These are phyloP conservation scores for Phytophthora capsici DNA, from an alignment of 352 stramenopile genomes.

Conservation along the genomic window DNA sequence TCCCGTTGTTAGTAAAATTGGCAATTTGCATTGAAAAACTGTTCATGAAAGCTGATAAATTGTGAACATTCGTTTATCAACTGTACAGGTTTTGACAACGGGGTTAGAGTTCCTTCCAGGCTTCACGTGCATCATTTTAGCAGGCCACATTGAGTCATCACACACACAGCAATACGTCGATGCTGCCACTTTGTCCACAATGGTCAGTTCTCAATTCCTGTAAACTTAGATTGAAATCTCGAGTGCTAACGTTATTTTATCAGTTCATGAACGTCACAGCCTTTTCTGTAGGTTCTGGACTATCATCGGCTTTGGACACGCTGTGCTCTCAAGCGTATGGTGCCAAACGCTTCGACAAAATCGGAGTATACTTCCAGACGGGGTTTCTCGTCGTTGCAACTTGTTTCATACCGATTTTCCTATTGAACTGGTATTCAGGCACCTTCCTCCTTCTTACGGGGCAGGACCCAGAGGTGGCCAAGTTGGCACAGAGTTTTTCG, in stretches of 20 bases:
- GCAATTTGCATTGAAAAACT: background rate
- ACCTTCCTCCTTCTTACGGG: conserved; percentile 46
- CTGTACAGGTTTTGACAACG: conserved; percentile 44
- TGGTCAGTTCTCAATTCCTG: conserved; percentile 43
- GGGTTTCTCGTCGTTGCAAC: conserved; percentile 58
- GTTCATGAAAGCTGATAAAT: background rate
- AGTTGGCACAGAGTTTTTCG: conserved; percentile 62
- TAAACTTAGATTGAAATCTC: background rate
- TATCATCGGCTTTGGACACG: conserved; percentile 80
- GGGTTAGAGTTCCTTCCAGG: conserved; percentile 53
- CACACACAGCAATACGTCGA: conserved; percentile 70
- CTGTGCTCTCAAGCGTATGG: conserved; percentile 74
- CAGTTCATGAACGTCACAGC: conserved; percentile 79
- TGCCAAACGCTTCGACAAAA: conserved; percentile 60
- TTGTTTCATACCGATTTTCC: conserved; percentile 53
- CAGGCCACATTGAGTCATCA: conserved; percentile 63
- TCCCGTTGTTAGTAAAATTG: conserved; percentile 37
- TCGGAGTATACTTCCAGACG: conserved; percentile 83
- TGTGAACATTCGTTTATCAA: background rate
- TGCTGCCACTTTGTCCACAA: conserved; percentile 68
- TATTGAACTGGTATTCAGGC: conserved; percentile 66
- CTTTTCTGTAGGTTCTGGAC: conserved; percentile 63
- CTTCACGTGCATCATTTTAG: conserved; percentile 70
- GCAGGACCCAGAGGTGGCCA: conserved; percentile 54
- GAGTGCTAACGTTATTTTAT: background rate